These are phyloP conservation scores for Vachellia pachyceras DNA, from an alignment of 306 rosid species.

Conservation along the genomic window DNA sequence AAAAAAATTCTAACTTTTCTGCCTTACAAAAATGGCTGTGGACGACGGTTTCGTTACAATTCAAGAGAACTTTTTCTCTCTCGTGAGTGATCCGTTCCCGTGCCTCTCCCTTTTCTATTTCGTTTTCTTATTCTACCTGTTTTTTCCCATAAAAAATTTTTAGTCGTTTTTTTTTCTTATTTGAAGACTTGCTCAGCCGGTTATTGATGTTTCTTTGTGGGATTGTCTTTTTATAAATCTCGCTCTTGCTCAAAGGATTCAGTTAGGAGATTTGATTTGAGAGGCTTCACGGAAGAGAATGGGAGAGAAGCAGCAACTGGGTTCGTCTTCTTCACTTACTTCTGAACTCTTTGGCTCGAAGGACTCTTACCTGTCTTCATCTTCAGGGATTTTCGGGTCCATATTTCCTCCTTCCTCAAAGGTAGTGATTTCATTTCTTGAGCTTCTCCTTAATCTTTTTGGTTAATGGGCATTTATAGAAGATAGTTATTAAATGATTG, in stretches of 20 bases:
- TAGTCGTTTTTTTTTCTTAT: conserved; percentile 20
- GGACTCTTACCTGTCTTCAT: conserved; percentile 50
- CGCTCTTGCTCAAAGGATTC: conserved; percentile 23
- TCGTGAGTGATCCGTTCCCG: conserved; percentile 52
- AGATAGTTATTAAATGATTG: background rate
- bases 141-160: conserved; percentile 44
- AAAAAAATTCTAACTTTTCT: conserved; percentile 8
- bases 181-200: conserved; percentile 39
- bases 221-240: conserved; percentile 10
- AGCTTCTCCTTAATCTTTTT: background rate
- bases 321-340: conserved; percentile 70
- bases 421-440: conserved; percentile 43
- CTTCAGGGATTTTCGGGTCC: conserved; percentile 65
- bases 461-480: conserved; percentile 17
- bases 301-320: conserved; percentile 65
- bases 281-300: conserved; percentile 42
- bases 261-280: conserved; percentile 16
- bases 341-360: conserved; percentile 72
- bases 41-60: conserved; percentile 46
- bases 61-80: conserved; percentile 2
- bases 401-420: conserved; percentile 63
- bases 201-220: conserved; percentile 40
- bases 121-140: conserved; percentile 23
- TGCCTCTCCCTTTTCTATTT: conserved; percentile 43
- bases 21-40: conserved; percentile 48